phyloP scores from a whole-genome alignment of 768 basidiomycete species.

The Pleurotus sapidus region DNA sequence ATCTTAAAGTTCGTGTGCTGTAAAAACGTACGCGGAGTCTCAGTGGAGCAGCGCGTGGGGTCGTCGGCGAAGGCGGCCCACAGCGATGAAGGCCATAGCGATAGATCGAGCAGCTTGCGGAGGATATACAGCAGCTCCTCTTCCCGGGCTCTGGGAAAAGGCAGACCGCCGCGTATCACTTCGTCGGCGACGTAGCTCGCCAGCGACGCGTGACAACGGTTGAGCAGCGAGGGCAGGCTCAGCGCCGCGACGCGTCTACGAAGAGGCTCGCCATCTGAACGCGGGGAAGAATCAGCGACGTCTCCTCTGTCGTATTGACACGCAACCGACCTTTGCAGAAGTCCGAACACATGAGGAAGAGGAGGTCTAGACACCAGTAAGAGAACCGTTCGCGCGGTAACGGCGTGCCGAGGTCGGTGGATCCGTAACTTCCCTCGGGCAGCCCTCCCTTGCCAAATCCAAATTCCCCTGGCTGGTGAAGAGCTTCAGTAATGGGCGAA shows the following conservation, averaged over 20 bases:
- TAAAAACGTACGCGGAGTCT: slow-evolving; percentile 56
- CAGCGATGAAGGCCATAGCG: slow-evolving; percentile 72
- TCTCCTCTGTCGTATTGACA: too few species aligned
- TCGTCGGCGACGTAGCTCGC: slow-evolving; percentile 82
- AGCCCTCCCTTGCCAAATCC: slow-evolving; percentile 34
- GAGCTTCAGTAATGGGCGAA: neutral
- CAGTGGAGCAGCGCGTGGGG: slow-evolving; percentile 49
- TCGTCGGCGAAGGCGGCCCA: slow-evolving; percentile 74
- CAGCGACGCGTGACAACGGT: slow-evolving; percentile 69
- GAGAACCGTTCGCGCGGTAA: slow-evolving; percentile 82
- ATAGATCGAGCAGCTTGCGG: slow-evolving; percentile 67
- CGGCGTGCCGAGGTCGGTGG: slow-evolving; percentile 52
- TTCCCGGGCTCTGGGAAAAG: slow-evolving; percentile 85
- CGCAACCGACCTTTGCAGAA: slow-evolving; percentile 49
- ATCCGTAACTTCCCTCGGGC: slow-evolving; percentile 43
- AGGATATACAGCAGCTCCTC: slow-evolving; percentile 88
- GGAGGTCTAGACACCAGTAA: slow-evolving; percentile 89
- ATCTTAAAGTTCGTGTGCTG: neutral
- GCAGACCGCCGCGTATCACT: slow-evolving; percentile 78
- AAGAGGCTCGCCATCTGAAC: slow-evolving; percentile 55
- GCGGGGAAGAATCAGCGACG: neutral
- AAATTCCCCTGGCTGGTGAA: slow-evolving; percentile 15
- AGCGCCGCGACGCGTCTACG: slow-evolving; percentile 72
- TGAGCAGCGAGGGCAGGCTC: slow-evolving; percentile 67
- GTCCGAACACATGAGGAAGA: slow-evolving; percentile 79